These are phyloP conservation scores for Suillus subalutaceus DNA, from an alignment of 768 basidiomycete genomes.

Conservation along the genomic window DNA sequence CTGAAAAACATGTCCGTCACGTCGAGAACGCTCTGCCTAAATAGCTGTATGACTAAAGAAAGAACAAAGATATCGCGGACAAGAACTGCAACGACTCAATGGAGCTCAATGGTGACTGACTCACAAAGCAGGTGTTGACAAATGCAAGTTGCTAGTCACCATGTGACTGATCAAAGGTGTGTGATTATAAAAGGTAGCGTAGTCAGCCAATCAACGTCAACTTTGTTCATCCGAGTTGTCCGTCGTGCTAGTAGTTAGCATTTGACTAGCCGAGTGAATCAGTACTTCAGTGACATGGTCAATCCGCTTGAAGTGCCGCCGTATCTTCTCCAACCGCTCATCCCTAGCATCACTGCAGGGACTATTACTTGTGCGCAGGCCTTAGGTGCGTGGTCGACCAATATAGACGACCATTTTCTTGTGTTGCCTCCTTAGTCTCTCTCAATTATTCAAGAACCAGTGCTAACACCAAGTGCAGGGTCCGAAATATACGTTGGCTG, in stretches of 20 bases:
- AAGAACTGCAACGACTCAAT: neutral
- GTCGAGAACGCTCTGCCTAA: neutral
- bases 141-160: neutral
- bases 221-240: no score
- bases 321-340: conserved; percentile 56
- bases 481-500: conserved; percentile 88
- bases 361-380: conserved; percentile 54
- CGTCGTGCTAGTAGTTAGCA: neutral
- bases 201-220: neutral
- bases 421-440: conserved; percentile 12
- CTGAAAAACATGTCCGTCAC: neutral
- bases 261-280: neutral
- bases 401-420: conserved; percentile 3
- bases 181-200: neutral
- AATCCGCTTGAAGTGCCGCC: conserved; percentile 59
- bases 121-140: neutral
- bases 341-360: conserved; percentile 37
- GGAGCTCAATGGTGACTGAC: neutral
- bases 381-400: conserved; percentile 44
- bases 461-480: conserved; percentile 42
- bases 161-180: conserved; percentile 4
- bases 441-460: conserved; percentile 2
- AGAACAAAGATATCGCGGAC: neutral
- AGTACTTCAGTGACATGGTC: neutral
- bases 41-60: neutral